Percentiles rank a stretch among this genome's conserved stretches.
These are phyloP conservation scores for Mortierella sp. DNA, from an alignment of 371 early-diverging fungal genomes.

Conservation along the genomic window DNA sequence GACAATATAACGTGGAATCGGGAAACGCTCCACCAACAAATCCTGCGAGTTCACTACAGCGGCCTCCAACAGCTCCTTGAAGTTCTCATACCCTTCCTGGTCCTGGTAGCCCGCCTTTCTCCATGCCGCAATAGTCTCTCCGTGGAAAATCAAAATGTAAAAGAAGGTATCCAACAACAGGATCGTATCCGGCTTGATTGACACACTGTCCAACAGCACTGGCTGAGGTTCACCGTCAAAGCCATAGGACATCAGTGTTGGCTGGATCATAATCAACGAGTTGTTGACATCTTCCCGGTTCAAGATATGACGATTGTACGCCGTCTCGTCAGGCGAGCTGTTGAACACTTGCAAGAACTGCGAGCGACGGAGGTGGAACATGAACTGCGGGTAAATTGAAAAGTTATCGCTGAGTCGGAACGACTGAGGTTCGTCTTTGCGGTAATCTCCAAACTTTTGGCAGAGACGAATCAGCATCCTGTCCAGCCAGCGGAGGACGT, in stretches of 20 bases:
- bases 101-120: conserved; percentile 94
- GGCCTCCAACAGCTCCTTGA: conserved; percentile 93
- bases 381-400: conserved; percentile 99
- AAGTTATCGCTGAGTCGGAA: conserved; percentile 96
- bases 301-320: conserved; percentile 97
- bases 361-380: conserved; percentile 99
- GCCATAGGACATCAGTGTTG: conserved; percentile 95
- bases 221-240: conserved; percentile 95
- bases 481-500: conserved; percentile 99
- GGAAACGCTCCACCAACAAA: conserved; percentile 95
- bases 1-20: conserved; percentile 98
- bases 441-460: conserved; percentile 97
- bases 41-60: conserved; percentile 94
- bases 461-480: conserved; percentile 99
- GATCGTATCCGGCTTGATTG: conserved; percentile 96
- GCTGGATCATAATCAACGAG: conserved; percentile 99
- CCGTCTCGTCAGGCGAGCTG: conserved; percentile 99
- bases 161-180: conserved; percentile 99
- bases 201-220: conserved; percentile 97
- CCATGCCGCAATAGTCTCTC: conserved; percentile 95
- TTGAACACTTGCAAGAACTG: conserved; percentile 99
- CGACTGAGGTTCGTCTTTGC: conserved; percentile 96
- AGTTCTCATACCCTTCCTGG: conserved; percentile 93
- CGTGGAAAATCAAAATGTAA: conserved; percentile 98
- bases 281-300: conserved; percentile 97